Conservation (phyloP, 2,329 filamentous ascomycete species). For the Colletotrichum liaoningense region DNA sequence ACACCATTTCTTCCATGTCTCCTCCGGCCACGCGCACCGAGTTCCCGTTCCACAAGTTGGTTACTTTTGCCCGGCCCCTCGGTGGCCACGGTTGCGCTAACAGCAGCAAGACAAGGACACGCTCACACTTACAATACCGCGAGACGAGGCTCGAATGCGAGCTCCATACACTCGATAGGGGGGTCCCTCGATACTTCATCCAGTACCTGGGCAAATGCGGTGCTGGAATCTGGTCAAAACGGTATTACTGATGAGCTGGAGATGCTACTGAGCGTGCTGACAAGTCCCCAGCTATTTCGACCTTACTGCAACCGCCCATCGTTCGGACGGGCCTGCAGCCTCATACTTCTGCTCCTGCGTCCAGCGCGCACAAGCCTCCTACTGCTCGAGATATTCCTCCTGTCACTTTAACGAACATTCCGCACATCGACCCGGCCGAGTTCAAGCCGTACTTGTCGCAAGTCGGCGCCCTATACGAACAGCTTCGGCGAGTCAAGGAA, state of each 20-base stretch:
- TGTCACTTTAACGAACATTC: slow-evolving; percentile 89
- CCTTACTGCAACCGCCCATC: slow-evolving; percentile 90
- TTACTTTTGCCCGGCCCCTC: slow-evolving; percentile 4
- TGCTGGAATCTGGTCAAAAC: slow-evolving; percentile 84
- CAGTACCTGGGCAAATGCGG: slow-evolving; percentile 64
- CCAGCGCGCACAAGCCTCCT: slow-evolving; percentile 83
- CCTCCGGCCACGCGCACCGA: slow-evolving; percentile 63
- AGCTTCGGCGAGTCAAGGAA: slow-evolving; percentile 85
- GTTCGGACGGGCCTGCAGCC: slow-evolving; percentile 88
- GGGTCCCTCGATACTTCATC: slow-evolving; percentile 81
- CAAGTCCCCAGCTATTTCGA: slow-evolving; percentile 79
- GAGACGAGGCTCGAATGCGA: slow-evolving; percentile 84
- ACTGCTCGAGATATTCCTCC: slow-evolving; percentile 92
- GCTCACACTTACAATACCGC: slow-evolving; percentile 59
- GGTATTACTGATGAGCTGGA: slow-evolving; percentile 57
- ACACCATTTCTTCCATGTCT: slow-evolving; percentile 69
- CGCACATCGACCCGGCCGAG: slow-evolving; percentile 80
- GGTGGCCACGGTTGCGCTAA: slow-evolving; percentile 20
- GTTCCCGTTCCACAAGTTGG: slow-evolving; percentile 70
- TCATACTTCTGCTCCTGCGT: slow-evolving; percentile 75
- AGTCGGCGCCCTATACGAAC: slow-evolving; percentile 89
- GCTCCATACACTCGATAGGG: slow-evolving; percentile 88
- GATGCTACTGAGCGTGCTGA: not conserved
- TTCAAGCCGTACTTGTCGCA: slow-evolving; percentile 89
- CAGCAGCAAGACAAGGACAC: slow-evolving; percentile 53